These are phyloP conservation scores for Wickerhamiella alocasiicola DNA, from an alignment of 805 yeast genomes.

Conservation along the genomic window DNA sequence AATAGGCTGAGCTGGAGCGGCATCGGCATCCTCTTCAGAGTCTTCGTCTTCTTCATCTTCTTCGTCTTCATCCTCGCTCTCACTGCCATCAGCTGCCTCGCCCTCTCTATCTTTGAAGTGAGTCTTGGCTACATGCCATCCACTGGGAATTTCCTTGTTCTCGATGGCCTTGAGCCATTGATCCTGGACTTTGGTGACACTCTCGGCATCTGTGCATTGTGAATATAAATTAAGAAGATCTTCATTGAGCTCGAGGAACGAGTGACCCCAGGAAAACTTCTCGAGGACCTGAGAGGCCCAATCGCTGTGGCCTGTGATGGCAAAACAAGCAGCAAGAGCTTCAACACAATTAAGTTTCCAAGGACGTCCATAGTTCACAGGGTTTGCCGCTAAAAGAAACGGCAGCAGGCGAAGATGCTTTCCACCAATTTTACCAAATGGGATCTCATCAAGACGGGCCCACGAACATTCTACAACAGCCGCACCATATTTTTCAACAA, in stretches of 20 bases:
- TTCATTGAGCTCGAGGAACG: constrained; percentile 68
- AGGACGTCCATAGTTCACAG: constrained; percentile 92
- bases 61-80: constrained; percentile 26
- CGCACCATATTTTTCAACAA: constrained; percentile 74
- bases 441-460: constrained; percentile 97
- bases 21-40: neutral
- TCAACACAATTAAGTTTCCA: constrained; percentile 95
- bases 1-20: neutral
- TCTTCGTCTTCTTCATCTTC: constrained; percentile 23
- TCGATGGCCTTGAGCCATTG: constrained; percentile 61
- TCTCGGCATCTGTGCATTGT: constrained; percentile 66
- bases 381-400: constrained; percentile 89
- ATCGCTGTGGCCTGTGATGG: constrained; percentile 79
- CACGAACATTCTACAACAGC: constrained; percentile 98
- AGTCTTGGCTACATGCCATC: constrained; percentile 11
- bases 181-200: constrained; percentile 59
- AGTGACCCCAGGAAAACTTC: constrained; percentile 89
- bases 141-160: constrained; percentile 35
- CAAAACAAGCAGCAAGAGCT: constrained; percentile 93
- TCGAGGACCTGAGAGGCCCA: constrained; percentile 72
- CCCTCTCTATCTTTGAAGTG: constrained; percentile 41
- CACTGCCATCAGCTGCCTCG: constrained; percentile 19
- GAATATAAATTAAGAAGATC: constrained; percentile 67
- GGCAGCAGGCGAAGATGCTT: constrained; percentile 77
- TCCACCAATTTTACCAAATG: constrained; percentile 87